Conservation (phyloP, 805 yeast species). For the Citeromyces matritensis region DNA sequence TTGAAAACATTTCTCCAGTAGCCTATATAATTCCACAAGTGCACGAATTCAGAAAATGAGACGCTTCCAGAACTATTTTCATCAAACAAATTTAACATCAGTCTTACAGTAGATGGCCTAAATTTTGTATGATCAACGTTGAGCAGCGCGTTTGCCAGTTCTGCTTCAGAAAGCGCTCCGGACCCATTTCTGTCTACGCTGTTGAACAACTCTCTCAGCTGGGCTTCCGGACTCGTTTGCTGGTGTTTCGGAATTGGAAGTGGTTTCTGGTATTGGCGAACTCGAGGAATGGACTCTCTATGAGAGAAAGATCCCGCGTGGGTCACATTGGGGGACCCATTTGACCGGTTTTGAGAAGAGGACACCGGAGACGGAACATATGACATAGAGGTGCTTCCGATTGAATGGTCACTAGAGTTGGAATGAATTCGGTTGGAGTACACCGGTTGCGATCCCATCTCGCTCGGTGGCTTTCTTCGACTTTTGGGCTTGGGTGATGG, state of each 20-base stretch:
- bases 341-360: background rate
- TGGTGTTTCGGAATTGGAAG: constrained; percentile 6
- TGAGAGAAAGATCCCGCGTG: constrained; percentile 5
- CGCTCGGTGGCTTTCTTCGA: too few species aligned
- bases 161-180: background rate
- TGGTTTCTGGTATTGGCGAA: constrained; percentile 4
- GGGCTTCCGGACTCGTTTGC: background rate
- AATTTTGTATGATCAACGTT: background rate
- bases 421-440: too few species aligned
- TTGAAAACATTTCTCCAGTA: constrained; percentile 1
- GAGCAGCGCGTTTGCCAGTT: background rate
- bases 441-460: too few species aligned
- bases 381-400: too few species aligned
- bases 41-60: background rate
- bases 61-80: background rate
- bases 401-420: too few species aligned
- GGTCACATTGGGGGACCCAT: constrained; percentile 5
- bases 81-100: constrained; percentile 1
- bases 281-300: constrained; percentile 6
- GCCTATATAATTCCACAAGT: background rate
- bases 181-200: too few species aligned
- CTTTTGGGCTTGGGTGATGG: too few species aligned
- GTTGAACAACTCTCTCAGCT: too few species aligned
- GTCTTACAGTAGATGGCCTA: constrained; percentile 1
- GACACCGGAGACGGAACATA: too few species aligned